Evolutionary conservation across 257 asterid species (phyloP).

Genomic region (Solanum etuberosum): DNA sequence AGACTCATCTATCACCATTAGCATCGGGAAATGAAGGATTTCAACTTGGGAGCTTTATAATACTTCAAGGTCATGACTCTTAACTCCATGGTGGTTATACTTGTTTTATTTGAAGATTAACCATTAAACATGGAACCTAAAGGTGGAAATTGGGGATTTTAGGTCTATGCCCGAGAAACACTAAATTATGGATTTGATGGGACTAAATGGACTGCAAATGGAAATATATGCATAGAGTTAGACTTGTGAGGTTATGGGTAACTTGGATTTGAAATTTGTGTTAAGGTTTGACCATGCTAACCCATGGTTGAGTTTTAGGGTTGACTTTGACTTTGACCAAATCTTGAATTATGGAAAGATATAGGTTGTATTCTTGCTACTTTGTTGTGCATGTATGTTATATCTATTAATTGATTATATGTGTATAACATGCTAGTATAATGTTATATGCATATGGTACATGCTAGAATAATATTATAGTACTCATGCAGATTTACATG

Average conservation of each 20-base stretch:
- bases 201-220: not conserved
- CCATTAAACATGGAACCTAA: not conserved
- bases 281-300: not conserved
- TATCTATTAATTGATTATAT: not conserved
- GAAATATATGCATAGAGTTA: not conserved
- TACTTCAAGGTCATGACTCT: not conserved
- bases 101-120: not conserved
- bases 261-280: not conserved
- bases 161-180: not conserved
- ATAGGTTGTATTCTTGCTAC: not conserved
- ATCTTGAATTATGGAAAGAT: not conserved
- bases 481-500: not conserved
- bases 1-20: not conserved
- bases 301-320: not conserved
- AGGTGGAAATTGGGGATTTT: not conserved
- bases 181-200: not conserved
- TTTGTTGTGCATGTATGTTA: not conserved
- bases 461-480: not conserved
- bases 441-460: not conserved
- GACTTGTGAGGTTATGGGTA: not conserved
- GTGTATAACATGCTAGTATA: not conserved
- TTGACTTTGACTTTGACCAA: not conserved
- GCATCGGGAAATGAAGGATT: not conserved
- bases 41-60: not conserved
- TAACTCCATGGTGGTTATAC: not conserved